Percentiles rank a stretch among this genome's conserved stretches.
Evolutionary conservation across 305 asterid genomes (phyloP).

Genomic region (Solanum hybrid): DNA sequence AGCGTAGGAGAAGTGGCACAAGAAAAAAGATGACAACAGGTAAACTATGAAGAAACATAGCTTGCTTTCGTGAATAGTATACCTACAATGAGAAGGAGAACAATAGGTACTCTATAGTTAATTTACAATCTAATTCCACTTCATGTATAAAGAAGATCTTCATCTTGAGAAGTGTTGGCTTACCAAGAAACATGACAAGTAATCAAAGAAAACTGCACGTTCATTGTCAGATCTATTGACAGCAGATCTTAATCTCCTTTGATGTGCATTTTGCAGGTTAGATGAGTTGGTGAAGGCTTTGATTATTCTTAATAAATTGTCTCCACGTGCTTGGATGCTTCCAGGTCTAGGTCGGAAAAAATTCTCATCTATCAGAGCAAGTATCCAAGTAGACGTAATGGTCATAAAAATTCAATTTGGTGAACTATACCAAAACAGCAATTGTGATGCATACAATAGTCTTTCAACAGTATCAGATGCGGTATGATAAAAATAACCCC

Average conservation of each 20-base stretch:
- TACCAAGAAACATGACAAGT: slow-evolving; percentile 73
- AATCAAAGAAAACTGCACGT: slow-evolving; percentile 70
- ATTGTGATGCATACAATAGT: slow-evolving; percentile 77
- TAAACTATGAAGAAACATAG: slow-evolving; percentile 63
- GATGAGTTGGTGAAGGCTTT: slow-evolving; percentile 82
- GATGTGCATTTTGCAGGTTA: slow-evolving; percentile 61
- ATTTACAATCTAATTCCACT: slow-evolving; percentile 3
- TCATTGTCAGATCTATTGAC: slow-evolving; percentile 35
- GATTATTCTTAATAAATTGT: slow-evolving; percentile 62
- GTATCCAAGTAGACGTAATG: slow-evolving; percentile 4
- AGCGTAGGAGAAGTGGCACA: slow-evolving; percentile 63
- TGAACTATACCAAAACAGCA: slow-evolving; percentile 52
- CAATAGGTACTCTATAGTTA: background rate
- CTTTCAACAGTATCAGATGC: slow-evolving; percentile 96
- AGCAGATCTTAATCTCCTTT: slow-evolving; percentile 45
- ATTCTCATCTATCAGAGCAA: slow-evolving; percentile 22
- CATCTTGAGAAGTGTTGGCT: slow-evolving; percentile 15
- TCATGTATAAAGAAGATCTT: slow-evolving; percentile 2
- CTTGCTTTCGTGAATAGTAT: slow-evolving; percentile 62
- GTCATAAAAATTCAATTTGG: slow-evolving; percentile 16
- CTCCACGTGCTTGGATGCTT: slow-evolving; percentile 99
- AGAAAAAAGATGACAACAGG: slow-evolving; percentile 71
- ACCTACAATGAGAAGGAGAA: slow-evolving; percentile 30
- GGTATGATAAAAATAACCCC: slow-evolving; percentile 96
- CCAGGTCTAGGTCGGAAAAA: slow-evolving; percentile 64